Conservation (phyloP, 164 flowering plant species). For the Magnolia sinica region DNA sequence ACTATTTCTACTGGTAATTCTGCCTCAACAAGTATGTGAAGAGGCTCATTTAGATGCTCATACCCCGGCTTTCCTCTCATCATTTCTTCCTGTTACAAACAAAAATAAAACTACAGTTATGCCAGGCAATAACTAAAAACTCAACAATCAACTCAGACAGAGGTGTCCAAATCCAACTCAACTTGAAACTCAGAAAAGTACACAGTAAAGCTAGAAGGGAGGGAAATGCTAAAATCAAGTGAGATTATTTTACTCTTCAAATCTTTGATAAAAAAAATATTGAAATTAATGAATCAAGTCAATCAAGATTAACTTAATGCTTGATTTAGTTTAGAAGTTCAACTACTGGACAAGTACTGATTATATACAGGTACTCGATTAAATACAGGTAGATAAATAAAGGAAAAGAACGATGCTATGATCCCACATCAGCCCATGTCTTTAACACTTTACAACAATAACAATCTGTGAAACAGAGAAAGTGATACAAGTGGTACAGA, state of each 20-base stretch:
- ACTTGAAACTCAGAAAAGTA: not conserved
- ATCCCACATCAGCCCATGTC: no score
- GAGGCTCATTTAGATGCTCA: conserved; percentile 94
- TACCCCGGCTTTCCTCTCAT: conserved; percentile 96
- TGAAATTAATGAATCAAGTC: no score
- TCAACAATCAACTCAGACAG: not conserved
- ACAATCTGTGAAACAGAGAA: no score
- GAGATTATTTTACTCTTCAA: not conserved
- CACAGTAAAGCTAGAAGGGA: not conserved
- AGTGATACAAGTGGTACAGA: no score
- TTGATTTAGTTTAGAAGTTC: no score
- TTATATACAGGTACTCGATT: no score
- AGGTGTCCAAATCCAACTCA: not conserved
- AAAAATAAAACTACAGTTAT: not conserved
- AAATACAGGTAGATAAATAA: no score
- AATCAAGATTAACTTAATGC: no score
- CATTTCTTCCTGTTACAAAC: conserved; percentile 69
- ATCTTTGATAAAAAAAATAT: no score
- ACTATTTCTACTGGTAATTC: conserved; percentile 83
- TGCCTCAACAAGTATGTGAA: conserved; percentile 86
- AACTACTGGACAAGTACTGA: no score
- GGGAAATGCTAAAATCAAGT: not conserved
- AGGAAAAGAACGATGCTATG: no score
- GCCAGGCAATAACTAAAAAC: not conserved
- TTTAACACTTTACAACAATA: no score